These are phyloP conservation scores for Pythium periplocum DNA, from an alignment of 352 stramenopile species.

Conservation along the genomic window DNA sequence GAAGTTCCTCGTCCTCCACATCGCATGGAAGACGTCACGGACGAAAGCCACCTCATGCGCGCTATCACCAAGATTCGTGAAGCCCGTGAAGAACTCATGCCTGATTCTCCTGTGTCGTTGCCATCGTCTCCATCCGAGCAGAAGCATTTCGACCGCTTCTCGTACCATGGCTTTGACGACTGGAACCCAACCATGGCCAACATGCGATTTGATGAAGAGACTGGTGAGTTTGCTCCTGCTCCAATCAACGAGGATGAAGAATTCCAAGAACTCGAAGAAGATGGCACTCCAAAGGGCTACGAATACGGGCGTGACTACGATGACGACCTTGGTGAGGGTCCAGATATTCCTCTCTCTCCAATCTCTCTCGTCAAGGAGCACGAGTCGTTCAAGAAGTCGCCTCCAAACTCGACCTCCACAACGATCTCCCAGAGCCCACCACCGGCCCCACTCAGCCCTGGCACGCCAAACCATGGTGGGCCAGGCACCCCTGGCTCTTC, in stretches of 20 bases:
- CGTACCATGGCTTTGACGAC: slow-evolving; percentile 54
- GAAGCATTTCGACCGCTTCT: slow-evolving; percentile 75
- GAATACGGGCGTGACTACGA: slow-evolving; percentile 12
- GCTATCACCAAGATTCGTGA: slow-evolving; percentile 68
- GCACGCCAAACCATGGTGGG: slow-evolving; percentile 6
- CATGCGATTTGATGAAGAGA: slow-evolving; percentile 60
- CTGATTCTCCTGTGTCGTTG: slow-evolving; percentile 58
- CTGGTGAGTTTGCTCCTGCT: slow-evolving; percentile 42
- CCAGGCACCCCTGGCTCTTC: slow-evolving; percentile 1
- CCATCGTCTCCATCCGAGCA: slow-evolving; percentile 57
- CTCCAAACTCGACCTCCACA: slow-evolving; percentile 1
- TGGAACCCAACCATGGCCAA: slow-evolving; percentile 61
- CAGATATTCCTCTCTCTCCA: slow-evolving; percentile 7
- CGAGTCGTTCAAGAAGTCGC: slow-evolving; percentile 3
- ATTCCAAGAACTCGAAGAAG: slow-evolving; percentile 35
- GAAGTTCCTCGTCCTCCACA: slow-evolving; percentile 64
- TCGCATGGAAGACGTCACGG: slow-evolving; percentile 67
- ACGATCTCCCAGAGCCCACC: too few relatives aligned
- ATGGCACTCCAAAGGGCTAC: slow-evolving; percentile 22
- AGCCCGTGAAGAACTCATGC: slow-evolving; percentile 66
- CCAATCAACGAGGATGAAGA: slow-evolving; percentile 63
- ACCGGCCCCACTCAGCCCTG: background rate
- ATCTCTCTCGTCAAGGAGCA: slow-evolving; percentile 10
- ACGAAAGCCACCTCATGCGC: slow-evolving; percentile 55
- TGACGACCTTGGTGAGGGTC: slow-evolving; percentile 4